Base-by-base conservation (phyloP, 2,329 filamentous ascomycete species). In the Furcasterigmium furcatum region DNA sequence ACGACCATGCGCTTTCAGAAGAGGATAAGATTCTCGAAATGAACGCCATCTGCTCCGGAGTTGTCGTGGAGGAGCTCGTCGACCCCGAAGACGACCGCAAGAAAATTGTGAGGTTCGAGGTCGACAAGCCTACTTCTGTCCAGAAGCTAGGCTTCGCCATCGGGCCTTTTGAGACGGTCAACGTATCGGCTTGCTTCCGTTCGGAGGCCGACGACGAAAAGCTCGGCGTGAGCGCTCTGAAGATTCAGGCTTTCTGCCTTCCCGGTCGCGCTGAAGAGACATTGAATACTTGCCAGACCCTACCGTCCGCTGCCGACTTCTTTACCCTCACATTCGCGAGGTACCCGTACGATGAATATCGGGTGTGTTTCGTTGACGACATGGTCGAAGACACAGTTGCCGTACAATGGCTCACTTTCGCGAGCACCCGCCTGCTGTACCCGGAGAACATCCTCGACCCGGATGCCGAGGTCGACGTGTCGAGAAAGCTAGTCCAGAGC, bases 281-380 rank as follows among this genome's bases (percentile, higher is more conserved):
- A 19, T 82, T 85, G 50, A 92, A 95, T 58, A 94, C 91, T 6
- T 94, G 91, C 55, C 84, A 87, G 55, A 87, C 92, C 10, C 78
- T 96, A 54, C 87, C 91, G 18, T 83, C 81, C 61, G 90, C 91
- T 2, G 84, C 96, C n/a, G 94, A 99, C 62, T 88, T 87, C 63
- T 91, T 97, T 59, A 89, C 88, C 4, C 81, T 92, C 52, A 88
- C 84, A 4, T 97, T 92, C 62, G 90, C 91, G 21, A 85, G 87
- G 19, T 99, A 95, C 61, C 91, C 94, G 0, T 97, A 94, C 62
- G 81, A 88, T 22, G 91, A 87, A 59, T 97, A 95, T 73, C 95
- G 95, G 59, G 70, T 97, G 45, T 91, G 89, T 55, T 99, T 99
- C 56, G 84, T 99, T 16, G 94, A 99, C 56, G 94, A 99, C 62